These are phyloP conservation scores for Lactarius pseudohatsudake DNA, from an alignment of 768 basidiomycete species.

Conservation along the genomic window DNA sequence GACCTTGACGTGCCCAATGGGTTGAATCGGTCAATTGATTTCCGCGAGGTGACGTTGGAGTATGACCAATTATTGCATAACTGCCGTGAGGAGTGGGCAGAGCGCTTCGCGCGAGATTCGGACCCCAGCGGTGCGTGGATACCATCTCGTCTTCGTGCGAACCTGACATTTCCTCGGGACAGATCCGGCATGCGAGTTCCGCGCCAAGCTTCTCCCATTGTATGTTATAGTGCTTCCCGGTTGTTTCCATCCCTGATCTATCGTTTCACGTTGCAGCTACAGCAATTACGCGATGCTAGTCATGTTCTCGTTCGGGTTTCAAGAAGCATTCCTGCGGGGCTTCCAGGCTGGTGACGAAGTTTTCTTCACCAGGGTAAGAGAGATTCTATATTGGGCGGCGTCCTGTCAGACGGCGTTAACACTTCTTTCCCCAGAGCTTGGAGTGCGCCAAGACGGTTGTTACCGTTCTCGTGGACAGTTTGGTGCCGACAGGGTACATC, in stretches of 20 bases:
- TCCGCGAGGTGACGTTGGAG: slow-evolving; percentile 25
- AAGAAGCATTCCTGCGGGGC: slow-evolving; percentile 37
- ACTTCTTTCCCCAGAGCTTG: slow-evolving; percentile 19
- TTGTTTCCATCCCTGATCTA: slow-evolving; percentile 1
- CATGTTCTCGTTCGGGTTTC: slow-evolving; percentile 45
- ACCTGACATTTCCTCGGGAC: background rate
- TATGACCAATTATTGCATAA: slow-evolving; percentile 18
- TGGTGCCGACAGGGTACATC: slow-evolving; percentile 32
- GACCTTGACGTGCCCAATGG: slow-evolving; percentile 23
- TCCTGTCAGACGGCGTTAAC: slow-evolving; percentile 9
- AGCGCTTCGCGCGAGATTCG: slow-evolving; percentile 25
- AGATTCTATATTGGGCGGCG: background rate
- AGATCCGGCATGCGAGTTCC: slow-evolving; percentile 28
- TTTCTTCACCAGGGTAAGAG: slow-evolving; percentile 34
- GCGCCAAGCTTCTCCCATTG: slow-evolving; percentile 37
- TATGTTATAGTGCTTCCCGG: slow-evolving; percentile 35
- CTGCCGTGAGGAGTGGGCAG: slow-evolving; percentile 28
- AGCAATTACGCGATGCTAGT: slow-evolving; percentile 39
- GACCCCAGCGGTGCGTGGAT: slow-evolving; percentile 21
- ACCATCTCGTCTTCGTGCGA: background rate
- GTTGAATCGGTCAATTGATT: slow-evolving; percentile 27
- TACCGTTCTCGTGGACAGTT: slow-evolving; percentile 24
- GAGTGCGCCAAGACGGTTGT: slow-evolving; percentile 27
- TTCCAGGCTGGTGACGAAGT: slow-evolving; percentile 31
- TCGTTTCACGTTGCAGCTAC: slow-evolving; percentile 16